Percentiles rank a stretch among this genome's conserved stretches.
These are phyloP conservation scores for Calonectria multiphialidica DNA, from an alignment of 2,329 filamentous ascomycete species.

Conservation along the genomic window DNA sequence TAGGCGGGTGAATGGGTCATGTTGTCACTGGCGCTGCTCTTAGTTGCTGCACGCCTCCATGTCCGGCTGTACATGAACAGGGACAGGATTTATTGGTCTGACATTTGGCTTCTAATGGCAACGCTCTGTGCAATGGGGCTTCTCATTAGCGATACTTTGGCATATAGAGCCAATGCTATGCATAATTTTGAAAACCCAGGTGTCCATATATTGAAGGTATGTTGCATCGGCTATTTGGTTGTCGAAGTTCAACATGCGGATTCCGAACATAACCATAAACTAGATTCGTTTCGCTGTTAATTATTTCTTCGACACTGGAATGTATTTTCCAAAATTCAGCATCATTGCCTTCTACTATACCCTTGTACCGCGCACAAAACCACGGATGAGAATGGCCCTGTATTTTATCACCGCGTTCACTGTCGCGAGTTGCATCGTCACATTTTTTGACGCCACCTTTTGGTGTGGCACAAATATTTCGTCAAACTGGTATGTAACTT, in stretches of 20 bases:
- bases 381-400: conserved; percentile 30
- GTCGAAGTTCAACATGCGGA: background rate
- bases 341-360: conserved; percentile 41
- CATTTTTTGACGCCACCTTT: conserved; percentile 35
- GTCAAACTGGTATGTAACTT: conserved; percentile 35
- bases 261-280: background rate
- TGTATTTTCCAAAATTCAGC: conserved; percentile 42
- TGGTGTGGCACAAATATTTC: conserved; percentile 39
- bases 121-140: background rate
- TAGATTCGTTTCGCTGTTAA: conserved; percentile 37
- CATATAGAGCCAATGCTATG: conserved; percentile 10
- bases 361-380: conserved; percentile 33
- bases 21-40: conserved; percentile 5
- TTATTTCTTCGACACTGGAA: conserved; percentile 42
- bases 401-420: conserved; percentile 31
- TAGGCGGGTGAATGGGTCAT: conserved; percentile 18
- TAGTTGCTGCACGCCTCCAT: conserved; percentile 12
- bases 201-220: conserved; percentile 9
- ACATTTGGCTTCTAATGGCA: conserved; percentile 2
- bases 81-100: conserved; percentile 12
- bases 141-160: conserved; percentile 11
- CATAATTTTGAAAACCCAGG: background rate
- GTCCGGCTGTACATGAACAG: conserved; percentile 19
- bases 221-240: no score
- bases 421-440: conserved; percentile 23